These are phyloP conservation scores for Aegilops speltoides DNA, from an alignment of 176 grass and related monocot species.

Conservation along the genomic window DNA sequence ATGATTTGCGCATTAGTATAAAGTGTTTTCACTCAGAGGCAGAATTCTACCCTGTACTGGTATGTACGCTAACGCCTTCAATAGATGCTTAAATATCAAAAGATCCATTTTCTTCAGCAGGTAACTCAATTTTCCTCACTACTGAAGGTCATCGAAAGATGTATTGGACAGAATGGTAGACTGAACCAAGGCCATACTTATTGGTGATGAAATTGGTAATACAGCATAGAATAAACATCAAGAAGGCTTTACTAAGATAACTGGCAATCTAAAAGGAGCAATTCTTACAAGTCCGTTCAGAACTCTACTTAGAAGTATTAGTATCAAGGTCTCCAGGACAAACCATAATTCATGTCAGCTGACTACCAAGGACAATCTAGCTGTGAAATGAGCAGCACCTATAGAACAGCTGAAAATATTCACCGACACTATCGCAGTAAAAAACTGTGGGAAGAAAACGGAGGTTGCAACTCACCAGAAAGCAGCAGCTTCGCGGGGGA, in stretches of 20 bases:
- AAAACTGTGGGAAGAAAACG: background rate
- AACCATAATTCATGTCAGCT: background rate
- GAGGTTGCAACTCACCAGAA: slow-evolving; percentile 68
- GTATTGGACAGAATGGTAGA: background rate
- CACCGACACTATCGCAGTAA: background rate
- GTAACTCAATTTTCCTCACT: background rate
- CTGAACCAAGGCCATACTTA: background rate
- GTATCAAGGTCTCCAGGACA: background rate
- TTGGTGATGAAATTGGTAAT: background rate
- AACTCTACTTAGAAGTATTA: background rate
- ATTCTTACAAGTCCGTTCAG: background rate
- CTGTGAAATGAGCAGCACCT: slow-evolving; percentile 11
- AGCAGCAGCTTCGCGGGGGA: slow-evolving; percentile 74
- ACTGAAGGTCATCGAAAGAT: background rate
- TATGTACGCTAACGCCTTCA: background rate
- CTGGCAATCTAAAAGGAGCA: background rate
- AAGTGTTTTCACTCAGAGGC: background rate
- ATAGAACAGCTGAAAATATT: background rate
- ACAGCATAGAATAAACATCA: background rate
- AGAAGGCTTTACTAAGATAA: background rate
- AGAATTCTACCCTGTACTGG: background rate
- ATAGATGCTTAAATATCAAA: background rate
- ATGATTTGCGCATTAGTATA: slow-evolving; percentile 2
- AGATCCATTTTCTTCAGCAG: background rate
- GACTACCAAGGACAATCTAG: background rate